A percentile compares a stretch with the other conserved stretches of the same genome.
Evolutionary conservation across 1,284 basidiomycete genomes (phyloP).

Genomic region (Violaceomyces palustris): DNA sequence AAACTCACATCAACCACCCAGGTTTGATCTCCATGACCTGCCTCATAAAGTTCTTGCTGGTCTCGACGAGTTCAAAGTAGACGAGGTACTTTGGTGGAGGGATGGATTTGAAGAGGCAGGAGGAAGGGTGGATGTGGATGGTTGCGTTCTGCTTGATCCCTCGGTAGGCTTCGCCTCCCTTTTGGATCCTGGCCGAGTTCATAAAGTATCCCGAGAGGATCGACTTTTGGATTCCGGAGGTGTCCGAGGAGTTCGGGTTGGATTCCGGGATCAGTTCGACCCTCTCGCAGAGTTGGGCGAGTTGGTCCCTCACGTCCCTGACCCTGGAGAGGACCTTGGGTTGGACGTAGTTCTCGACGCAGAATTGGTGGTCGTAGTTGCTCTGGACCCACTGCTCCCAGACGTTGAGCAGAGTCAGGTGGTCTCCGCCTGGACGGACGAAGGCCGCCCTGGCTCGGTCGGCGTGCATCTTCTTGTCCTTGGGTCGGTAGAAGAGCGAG

Average conservation of each 20-base stretch:
- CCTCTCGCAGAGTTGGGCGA: constrained; percentile 88
- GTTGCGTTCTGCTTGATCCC: constrained; percentile 84
- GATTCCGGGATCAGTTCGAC: constrained; percentile 85
- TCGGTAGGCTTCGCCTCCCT: constrained; percentile 60
- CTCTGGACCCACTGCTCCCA: constrained; percentile 99
- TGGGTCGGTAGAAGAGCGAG: constrained; percentile 91
- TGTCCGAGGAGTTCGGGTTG: constrained; percentile 84
- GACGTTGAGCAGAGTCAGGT: constrained; percentile 92
- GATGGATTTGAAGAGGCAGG: constrained; percentile 87
- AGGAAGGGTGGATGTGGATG: constrained; percentile 93
- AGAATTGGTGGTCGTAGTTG: constrained; percentile 65
- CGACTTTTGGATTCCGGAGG: constrained; percentile 87
- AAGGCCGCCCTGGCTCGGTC: constrained; percentile 93
- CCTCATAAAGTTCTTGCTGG: constrained; percentile 62
- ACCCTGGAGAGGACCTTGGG: constrained; percentile 91
- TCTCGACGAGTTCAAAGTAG: constrained; percentile 81
- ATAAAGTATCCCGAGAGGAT: constrained; percentile 94
- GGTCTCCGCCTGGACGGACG: constrained; percentile 88
- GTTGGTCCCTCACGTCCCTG: constrained; percentile 88
- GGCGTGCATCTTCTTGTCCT: constrained; percentile 64
- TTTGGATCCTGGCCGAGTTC: constrained; percentile 61
- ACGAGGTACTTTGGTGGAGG: constrained; percentile 80
- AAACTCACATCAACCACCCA: constrained; percentile 77
- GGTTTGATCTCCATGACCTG: constrained; percentile 98
- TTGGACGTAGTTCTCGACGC: constrained; percentile 79